Evolutionary conservation across 1,284 basidiomycete species (phyloP).

Genomic region (Ustilago xerochloae): DNA sequence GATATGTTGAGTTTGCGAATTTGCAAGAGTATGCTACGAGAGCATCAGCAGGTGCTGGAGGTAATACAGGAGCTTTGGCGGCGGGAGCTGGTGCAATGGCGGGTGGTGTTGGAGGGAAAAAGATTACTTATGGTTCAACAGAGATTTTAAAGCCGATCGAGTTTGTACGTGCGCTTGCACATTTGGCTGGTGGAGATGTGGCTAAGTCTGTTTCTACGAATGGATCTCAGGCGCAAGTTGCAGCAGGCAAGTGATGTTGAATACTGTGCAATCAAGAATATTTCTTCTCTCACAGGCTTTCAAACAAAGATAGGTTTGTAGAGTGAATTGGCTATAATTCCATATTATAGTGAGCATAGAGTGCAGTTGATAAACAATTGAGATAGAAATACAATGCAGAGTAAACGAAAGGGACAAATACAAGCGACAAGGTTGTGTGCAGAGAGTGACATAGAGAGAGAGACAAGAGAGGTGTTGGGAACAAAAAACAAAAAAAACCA

Average conservation of each 20-base stretch:
- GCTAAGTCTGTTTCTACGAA: conserved; percentile 1
- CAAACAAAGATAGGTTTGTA: background rate
- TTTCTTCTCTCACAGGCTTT: background rate
- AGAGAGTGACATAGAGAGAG: background rate
- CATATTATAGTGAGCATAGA: background rate
- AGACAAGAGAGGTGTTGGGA: background rate
- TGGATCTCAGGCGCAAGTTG: background rate
- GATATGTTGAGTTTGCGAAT: conserved; percentile 97
- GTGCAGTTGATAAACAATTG: no score
- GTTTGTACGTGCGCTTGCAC: conserved; percentile 78
- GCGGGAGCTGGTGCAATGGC: conserved; percentile 28
- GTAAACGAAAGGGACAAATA: background rate
- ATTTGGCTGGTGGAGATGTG: conserved; percentile 39
- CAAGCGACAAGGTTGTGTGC: no score
- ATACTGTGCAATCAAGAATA: background rate
- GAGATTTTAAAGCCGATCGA: conserved; percentile 90
- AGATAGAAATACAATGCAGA: conserved; percentile 31
- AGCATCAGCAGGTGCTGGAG: conserved; percentile 80
- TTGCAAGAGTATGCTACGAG: conserved; percentile 70
- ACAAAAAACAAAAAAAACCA: background rate
- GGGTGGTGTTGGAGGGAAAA: conserved; percentile 68
- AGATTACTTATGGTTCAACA: conserved; percentile 93
- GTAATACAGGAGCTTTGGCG: conserved; percentile 58
- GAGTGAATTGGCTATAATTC: background rate
- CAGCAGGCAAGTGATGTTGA: conserved; percentile 1